Conservation (phyloP, 495 filamentous ascomycete species). For the Daldinia caldariorum region DNA sequence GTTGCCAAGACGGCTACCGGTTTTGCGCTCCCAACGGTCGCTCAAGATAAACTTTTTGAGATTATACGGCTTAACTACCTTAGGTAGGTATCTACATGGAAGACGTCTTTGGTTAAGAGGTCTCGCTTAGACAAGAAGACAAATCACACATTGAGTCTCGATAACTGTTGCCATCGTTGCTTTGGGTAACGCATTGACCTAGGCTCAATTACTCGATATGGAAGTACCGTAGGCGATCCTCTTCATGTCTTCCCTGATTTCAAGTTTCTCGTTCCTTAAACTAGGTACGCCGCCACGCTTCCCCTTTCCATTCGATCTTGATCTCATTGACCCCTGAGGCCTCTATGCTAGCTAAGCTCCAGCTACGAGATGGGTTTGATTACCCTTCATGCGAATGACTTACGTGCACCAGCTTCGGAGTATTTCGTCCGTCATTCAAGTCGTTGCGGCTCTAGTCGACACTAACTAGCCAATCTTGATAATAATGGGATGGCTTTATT, state of each 20-base stretch:
- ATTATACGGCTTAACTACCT: too few relatives aligned
- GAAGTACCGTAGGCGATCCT: slow-evolving; percentile 26
- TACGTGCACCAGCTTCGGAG: slow-evolving; percentile 2
- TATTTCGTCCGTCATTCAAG: slow-evolving; percentile 14
- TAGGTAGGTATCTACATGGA: too few relatives aligned
- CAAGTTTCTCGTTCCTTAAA: slow-evolving; percentile 14
- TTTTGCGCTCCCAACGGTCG: slow-evolving; percentile 6
- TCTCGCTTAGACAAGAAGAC: not conserved
- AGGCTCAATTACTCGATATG: slow-evolving; percentile 20
- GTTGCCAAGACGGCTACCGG: slow-evolving; percentile 33
- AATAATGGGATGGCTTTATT: not conserved
- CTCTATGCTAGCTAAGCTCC: slow-evolving; percentile 6
- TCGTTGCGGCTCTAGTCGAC: slow-evolving; percentile 23
- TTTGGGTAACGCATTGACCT: slow-evolving; percentile 33
- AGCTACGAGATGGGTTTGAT: slow-evolving; percentile 26
- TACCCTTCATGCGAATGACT: slow-evolving; percentile 27
- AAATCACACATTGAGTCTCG: slow-evolving; percentile 2
- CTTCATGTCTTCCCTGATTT: slow-evolving; percentile 21
- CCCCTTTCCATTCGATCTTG: slow-evolving; percentile 19
- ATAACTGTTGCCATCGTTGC: slow-evolving; percentile 26
- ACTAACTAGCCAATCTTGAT: not conserved
- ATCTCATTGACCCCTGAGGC: slow-evolving; percentile 24
- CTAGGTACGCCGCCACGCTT: slow-evolving; percentile 23
- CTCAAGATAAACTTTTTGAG: not conserved
- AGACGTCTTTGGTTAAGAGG: too few relatives aligned